These are phyloP conservation scores for Adenanthera pavonina DNA, from an alignment of 306 rosid genomes.

Conservation along the genomic window DNA sequence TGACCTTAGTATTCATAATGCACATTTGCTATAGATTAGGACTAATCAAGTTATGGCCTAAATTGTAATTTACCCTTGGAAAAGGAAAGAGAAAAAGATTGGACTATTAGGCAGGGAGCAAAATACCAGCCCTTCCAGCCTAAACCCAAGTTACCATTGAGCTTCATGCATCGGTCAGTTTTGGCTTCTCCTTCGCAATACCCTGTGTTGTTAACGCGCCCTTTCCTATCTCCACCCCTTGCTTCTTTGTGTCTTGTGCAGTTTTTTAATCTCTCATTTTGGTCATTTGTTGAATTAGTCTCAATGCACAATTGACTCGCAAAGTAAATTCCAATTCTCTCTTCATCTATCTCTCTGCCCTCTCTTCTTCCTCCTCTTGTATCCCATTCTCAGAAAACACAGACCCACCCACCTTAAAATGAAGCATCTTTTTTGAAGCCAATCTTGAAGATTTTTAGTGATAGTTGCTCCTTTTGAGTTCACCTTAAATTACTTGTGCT, in stretches of 20 bases:
- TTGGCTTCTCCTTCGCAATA: conserved; percentile 32
- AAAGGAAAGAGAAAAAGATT: background rate
- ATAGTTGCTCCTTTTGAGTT: conserved; percentile 32
- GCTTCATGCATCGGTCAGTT: conserved; percentile 42
- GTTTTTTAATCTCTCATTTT: conserved; percentile 36
- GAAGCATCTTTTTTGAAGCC: conserved; percentile 45
- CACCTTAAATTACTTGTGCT: background rate
- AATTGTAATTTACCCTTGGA: background rate
- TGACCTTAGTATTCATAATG: background rate
- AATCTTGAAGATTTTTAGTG: conserved; percentile 27
- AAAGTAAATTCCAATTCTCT: conserved; percentile 45
- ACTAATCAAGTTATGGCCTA: background rate
- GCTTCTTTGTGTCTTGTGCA: conserved; percentile 20
- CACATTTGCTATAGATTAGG: background rate
- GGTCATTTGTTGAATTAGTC: conserved; percentile 34
- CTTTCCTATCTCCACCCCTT: conserved; percentile 38
- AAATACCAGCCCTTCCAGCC: conserved; percentile 46
- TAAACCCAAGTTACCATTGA: conserved; percentile 39
- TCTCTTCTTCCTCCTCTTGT: background rate
- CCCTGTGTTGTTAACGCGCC: conserved; percentile 51
- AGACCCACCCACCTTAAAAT: conserved; percentile 34
- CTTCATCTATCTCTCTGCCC: background rate
- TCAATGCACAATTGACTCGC: conserved; percentile 35
- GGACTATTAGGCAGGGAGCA: background rate
- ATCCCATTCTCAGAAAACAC: conserved; percentile 34